Conservation (phyloP, 331 rosid genomes). For the Pyracantha coccinea region DNA sequence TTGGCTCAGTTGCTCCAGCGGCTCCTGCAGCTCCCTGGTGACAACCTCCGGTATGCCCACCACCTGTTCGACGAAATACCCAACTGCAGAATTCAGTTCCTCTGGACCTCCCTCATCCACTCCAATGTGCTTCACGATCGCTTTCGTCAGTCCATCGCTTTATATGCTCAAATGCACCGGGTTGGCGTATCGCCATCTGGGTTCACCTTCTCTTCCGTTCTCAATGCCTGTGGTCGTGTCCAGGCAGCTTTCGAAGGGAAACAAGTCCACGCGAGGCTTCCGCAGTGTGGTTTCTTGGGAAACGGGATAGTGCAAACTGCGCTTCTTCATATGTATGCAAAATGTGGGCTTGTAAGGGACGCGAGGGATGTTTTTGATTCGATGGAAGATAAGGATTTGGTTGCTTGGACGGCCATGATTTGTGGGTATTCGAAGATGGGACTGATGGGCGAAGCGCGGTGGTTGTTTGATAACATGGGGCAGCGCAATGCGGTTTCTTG, state of each 20-base stretch:
- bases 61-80: constrained; percentile 51
- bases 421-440: constrained; percentile 53
- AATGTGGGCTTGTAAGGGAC: constrained; percentile 38
- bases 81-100: constrained; percentile 25
- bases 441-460: constrained; percentile 49
- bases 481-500: constrained; percentile 37
- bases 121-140: constrained; percentile 25
- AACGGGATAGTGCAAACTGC: constrained; percentile 59
- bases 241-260: constrained; percentile 35
- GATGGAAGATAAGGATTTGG: constrained; percentile 51
- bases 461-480: constrained; percentile 56
- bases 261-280: constrained; percentile 43
- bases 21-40: constrained; percentile 10
- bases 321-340: constrained; percentile 56
- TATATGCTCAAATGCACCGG: constrained; percentile 52
- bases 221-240: constrained; percentile 52
- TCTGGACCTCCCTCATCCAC: constrained; percentile 64
- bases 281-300: constrained; percentile 35
- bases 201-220: constrained; percentile 59
- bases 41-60: constrained; percentile 43
- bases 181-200: constrained; percentile 36
- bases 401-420: constrained; percentile 74
- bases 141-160: constrained; percentile 29
- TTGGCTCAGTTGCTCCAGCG: constrained; percentile 28
- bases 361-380: constrained; percentile 48